phyloP scores from a whole-genome alignment of 164 flowering plant species.

The Cinnamomum chago region DNA sequence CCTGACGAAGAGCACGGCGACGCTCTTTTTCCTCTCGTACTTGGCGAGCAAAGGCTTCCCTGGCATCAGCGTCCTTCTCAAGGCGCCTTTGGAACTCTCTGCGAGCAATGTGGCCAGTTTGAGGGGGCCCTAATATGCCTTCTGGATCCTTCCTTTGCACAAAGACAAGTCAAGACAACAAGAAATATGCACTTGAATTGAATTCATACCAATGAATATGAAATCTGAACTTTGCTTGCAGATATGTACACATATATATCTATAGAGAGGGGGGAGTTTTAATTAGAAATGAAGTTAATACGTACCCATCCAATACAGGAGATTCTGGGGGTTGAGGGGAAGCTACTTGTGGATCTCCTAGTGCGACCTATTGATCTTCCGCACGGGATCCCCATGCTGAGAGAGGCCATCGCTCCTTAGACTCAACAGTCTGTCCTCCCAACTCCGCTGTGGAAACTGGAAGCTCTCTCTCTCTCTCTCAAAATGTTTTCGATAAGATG shows the following conservation, averaged over 20 bases:
- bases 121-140: slow-evolving; percentile 65
- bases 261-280: background rate
- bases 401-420: too few relatives aligned
- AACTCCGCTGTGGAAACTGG: too few relatives aligned
- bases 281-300: background rate
- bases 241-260: background rate
- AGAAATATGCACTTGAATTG: too few relatives aligned
- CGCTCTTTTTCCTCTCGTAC: slow-evolving; percentile 78
- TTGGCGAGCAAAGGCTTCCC: slow-evolving; percentile 67
- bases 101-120: slow-evolving; percentile 73
- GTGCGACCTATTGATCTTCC: background rate
- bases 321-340: slow-evolving; percentile 25
- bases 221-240: too few relatives aligned
- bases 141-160: slow-evolving; percentile 80
- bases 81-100: slow-evolving; percentile 57
- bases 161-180: too few relatives aligned
- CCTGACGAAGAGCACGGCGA: slow-evolving; percentile 55
- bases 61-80: slow-evolving; percentile 73
- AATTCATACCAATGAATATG: background rate
- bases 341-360: slow-evolving; percentile 2
- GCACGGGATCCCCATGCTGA: background rate
- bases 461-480: too few relatives aligned
- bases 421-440: too few relatives aligned
- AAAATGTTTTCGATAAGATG: too few relatives aligned
- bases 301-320: slow-evolving; percentile 60